These are phyloP conservation scores for Nakaseomyces sp. DNA, from an alignment of 1,139 yeast genomes.

Conservation along the genomic window DNA sequence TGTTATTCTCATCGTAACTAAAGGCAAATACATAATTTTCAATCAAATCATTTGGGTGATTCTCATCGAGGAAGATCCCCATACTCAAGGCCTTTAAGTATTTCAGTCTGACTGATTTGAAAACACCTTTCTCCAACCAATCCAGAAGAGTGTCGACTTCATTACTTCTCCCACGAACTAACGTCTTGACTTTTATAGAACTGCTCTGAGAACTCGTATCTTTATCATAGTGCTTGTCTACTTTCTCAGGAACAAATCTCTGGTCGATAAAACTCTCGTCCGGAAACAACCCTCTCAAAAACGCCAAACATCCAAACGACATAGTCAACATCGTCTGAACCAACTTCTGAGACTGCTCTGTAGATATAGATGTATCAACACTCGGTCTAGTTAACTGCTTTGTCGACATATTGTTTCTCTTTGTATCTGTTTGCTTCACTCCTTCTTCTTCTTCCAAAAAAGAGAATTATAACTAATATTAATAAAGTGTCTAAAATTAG, in stretches of 20 bases:
- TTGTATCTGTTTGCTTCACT: too few species aligned
- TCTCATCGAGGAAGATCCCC: conserved; percentile 37
- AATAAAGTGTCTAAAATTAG: too few species aligned
- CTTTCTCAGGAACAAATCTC: conserved; percentile 33
- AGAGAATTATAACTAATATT: too few species aligned
- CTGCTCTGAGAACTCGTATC: conserved; percentile 22
- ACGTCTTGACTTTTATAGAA: conserved; percentile 38
- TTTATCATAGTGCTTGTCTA: conserved; percentile 25
- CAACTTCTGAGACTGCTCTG: conserved; percentile 35
- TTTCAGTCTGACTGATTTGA: conserved; percentile 36
- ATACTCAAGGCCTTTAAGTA: conserved; percentile 40
- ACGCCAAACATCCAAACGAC: conserved; percentile 47
- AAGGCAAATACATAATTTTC: conserved; percentile 46
- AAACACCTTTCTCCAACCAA: conserved; percentile 46
- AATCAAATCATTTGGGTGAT: conserved; percentile 33
- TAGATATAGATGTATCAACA: conserved; percentile 20
- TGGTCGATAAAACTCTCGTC: conserved; percentile 42
- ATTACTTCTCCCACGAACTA: conserved; percentile 37
- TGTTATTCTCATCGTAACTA: conserved; percentile 32
- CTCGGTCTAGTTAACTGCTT: conserved; percentile 18
- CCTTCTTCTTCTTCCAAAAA: too few species aligned
- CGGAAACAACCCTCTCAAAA: conserved; percentile 42
- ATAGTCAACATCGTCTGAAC: conserved; percentile 39
- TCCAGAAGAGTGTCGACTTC: conserved; percentile 40
- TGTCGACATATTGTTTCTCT: conserved; percentile 29